Evolutionary conservation across 768 basidiomycete species (phyloP).

Genomic region (Daedaleopsis nitida): DNA sequence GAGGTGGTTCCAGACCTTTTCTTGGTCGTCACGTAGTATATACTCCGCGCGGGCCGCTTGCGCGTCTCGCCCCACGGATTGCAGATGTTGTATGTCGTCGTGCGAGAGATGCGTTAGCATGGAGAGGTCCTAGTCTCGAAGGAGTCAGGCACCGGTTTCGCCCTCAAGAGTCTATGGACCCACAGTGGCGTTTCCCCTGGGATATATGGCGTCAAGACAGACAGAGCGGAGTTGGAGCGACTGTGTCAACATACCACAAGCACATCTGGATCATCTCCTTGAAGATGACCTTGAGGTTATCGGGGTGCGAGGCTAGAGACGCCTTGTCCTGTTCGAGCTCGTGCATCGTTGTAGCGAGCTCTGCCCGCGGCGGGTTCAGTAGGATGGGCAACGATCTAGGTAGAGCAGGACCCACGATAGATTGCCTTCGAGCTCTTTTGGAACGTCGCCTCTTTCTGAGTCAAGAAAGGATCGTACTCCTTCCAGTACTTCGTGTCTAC

Average conservation of each 20-base stretch:
- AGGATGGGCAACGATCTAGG: neutral
- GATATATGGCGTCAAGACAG: neutral
- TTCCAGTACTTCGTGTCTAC: slow-evolving; percentile 69
- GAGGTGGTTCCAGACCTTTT: slow-evolving; percentile 71
- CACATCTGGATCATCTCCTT: slow-evolving; percentile 90
- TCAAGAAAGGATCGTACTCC: slow-evolving; percentile 79
- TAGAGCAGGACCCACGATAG: slow-evolving; percentile 52
- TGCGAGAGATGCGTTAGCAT: slow-evolving; percentile 84
- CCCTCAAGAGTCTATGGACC: slow-evolving; percentile 11
- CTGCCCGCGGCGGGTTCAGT: slow-evolving; percentile 37
- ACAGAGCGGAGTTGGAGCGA: neutral
- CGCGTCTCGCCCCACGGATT: slow-evolving; percentile 80
- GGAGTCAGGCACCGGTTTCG: neutral
- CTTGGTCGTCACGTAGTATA: slow-evolving; percentile 85
- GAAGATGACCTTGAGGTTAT: slow-evolving; percentile 66
- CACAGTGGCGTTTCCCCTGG: slow-evolving; percentile 94
- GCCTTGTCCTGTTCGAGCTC: slow-evolving; percentile 58
- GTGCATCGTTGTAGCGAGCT: slow-evolving; percentile 73
- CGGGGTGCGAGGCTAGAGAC: slow-evolving; percentile 45
- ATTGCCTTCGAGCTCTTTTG: slow-evolving; percentile 76
- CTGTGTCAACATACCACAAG: slow-evolving; percentile 55
- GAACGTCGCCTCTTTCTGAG: slow-evolving; percentile 82
- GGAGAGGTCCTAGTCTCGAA: slow-evolving; percentile 74
- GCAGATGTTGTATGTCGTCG: slow-evolving; percentile 80
- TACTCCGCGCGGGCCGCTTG: slow-evolving; percentile 75